Evolutionary conservation across 2,329 filamentous ascomycete genomes (phyloP), one percentile per base, ranked within the genome.

Genomic region (Emergomyces pasteurianus): DNA sequence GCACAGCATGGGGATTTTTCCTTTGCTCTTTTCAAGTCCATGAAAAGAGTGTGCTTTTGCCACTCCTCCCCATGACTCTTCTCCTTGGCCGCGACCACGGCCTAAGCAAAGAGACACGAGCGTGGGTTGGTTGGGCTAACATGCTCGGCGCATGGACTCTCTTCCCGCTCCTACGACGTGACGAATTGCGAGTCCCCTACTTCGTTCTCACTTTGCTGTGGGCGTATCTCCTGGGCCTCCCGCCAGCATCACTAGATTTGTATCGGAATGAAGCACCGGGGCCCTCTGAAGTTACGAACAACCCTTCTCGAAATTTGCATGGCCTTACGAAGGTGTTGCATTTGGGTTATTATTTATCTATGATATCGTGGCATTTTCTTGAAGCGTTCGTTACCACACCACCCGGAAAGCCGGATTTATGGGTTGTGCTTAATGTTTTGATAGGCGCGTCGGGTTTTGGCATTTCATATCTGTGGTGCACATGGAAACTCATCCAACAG

Each of bases 21-120:
- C 80, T 99, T 18, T 97, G 95, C 77, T 95, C 90, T 68, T 99
- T 95, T 73, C 94, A 99, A 72, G 95, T 99, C 0, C 94, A 99
- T 69, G 94, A 99, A 77, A 99, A 99, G 81, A 96, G 92, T 66
- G 90, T 96, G 0, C 80, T 99, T 5, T 82, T 99, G 2, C 95
- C 94, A 0, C 79, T 99, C 54, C 83, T 97, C 72, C 94, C 94
- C 0, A 96, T 95, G 89, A 97, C 92, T 0, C 76, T 96, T 7
- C 80, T 97, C 5, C 80, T 99, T 46, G 88, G 89, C 18, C 86
- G 88, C 18, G 84, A 86, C 64, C 83, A 89, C 56, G 92, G 92
- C 0, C 77, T 99, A 57, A 84, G 84, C 62, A 88, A 88, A 62
- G 85, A 87, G 59, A 84, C 83, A 21, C 84, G 94, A 56, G 86